These are phyloP conservation scores for Trypanosoma theileri DNA, from an alignment of 208 protist species.

Conservation along the genomic window DNA sequence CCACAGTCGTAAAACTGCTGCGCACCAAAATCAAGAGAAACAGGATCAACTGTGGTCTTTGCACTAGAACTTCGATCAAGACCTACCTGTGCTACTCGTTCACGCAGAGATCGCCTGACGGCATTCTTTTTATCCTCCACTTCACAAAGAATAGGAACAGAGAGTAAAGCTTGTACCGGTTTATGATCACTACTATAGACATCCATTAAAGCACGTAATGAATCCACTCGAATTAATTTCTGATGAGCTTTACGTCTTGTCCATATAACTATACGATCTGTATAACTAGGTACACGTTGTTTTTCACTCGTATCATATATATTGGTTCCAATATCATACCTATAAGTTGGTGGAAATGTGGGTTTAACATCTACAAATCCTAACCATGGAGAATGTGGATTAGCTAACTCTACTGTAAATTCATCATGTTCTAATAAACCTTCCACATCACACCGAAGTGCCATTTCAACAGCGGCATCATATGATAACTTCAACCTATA, in stretches of 20 bases:
- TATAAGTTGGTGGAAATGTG: constrained; percentile 88
- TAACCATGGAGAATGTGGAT: constrained; percentile 73
- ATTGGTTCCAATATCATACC: constrained; percentile 87
- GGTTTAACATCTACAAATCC: constrained; percentile 75
- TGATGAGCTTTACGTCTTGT: constrained; percentile 39
- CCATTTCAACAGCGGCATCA: constrained; percentile 60
- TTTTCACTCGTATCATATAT: constrained; percentile 93
- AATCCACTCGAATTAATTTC: constrained; percentile 45
- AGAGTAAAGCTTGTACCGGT: constrained; percentile 65
- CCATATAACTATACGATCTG: constrained; percentile 85
- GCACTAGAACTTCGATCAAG: constrained; percentile 47
- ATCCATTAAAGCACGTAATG: constrained; percentile 43
- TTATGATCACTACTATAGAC: constrained; percentile 85
- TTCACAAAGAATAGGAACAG: constrained; percentile 68
- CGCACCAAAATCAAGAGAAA: constrained; percentile 59
- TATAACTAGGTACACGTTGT: constrained; percentile 86
- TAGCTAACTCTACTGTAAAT: constrained; percentile 62
- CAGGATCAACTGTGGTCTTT: constrained; percentile 36
- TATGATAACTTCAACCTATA: constrained; percentile 87
- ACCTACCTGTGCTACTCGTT: constrained; percentile 43
- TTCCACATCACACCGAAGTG: constrained; percentile 26
- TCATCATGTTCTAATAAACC: constrained; percentile 83
- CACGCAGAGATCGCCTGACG: constrained; percentile 48
- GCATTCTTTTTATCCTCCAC: constrained; percentile 48
- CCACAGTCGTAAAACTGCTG: constrained; percentile 61